phyloP scores from a whole-genome alignment of 2,329 filamentous ascomycete genomes.

The Fusarium sp. region DNA sequence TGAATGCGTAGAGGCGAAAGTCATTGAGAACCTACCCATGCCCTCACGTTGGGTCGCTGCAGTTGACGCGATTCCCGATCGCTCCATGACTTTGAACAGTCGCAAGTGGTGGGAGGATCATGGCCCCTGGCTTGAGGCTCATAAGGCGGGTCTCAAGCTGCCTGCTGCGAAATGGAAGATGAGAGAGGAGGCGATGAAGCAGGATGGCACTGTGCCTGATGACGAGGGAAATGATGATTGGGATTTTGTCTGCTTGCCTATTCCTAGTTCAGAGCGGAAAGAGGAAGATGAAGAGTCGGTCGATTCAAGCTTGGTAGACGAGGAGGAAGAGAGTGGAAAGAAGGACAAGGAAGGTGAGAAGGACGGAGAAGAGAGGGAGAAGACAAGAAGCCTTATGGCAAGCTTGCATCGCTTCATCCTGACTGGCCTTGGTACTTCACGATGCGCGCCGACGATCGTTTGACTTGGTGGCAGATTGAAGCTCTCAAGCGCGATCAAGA shows the following conservation, averaged over 20 bases:
- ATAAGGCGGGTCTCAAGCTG: conserved; percentile 34
- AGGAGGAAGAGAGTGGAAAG: neutral
- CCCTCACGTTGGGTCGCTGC: conserved; percentile 17
- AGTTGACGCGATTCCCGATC: conserved; percentile 35
- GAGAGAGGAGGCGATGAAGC: conserved; percentile 33
- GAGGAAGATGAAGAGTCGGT: neutral
- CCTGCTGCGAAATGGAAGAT: conserved; percentile 33
- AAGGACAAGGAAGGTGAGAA: neutral
- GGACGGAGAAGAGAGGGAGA: neutral
- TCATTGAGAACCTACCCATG: conserved; percentile 22
- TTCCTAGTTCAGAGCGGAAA: neutral
- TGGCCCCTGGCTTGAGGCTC: conserved; percentile 27
- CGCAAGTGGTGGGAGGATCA: conserved; percentile 40
- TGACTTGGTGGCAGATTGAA: conserved; percentile 37
- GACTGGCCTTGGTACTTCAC: conserved; percentile 32
- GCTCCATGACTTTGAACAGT: conserved; percentile 25
- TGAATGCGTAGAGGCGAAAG: conserved; percentile 14
- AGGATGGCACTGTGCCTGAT: conserved; percentile 9
- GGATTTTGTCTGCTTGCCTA: conserved; percentile 37
- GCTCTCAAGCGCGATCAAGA: conserved; percentile 49
- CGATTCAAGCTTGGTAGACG: neutral
- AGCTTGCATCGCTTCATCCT: conserved; percentile 38
- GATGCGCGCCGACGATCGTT: conserved; percentile 25
- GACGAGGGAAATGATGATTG: conserved; percentile 34
- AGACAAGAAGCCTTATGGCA: neutral